Conservation (phyloP, 768 basidiomycete genomes). For the Lenzites betulinus region DNA sequence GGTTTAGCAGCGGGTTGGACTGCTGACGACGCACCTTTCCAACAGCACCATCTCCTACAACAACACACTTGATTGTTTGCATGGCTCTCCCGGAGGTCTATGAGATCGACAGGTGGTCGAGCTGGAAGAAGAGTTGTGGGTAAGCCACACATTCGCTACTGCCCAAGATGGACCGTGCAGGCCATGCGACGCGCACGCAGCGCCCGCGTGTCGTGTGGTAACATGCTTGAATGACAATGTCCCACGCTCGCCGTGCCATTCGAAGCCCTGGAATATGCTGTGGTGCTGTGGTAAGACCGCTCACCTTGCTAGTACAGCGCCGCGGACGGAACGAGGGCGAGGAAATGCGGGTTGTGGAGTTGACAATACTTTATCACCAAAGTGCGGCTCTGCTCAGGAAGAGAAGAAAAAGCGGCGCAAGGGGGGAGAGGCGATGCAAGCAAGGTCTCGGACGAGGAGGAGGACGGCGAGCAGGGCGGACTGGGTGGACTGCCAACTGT, state of each 20-base stretch:
- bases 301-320: constrained; percentile 21
- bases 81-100: constrained; percentile 45
- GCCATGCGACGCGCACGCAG: constrained; percentile 15
- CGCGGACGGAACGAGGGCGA: not conserved
- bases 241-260: not conserved
- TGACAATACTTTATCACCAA: constrained; percentile 19
- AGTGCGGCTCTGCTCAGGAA: constrained; percentile 7
- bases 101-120: constrained; percentile 9
- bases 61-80: constrained; percentile 98
- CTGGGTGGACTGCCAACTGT: constrained; percentile 28
- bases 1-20: not conserved
- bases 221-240: not conserved
- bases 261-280: not conserved
- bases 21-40: constrained; percentile 76
- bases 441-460: constrained; percentile 16
- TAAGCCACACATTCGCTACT: constrained; percentile 8
- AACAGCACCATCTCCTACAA: constrained; percentile 97
- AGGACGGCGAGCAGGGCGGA: constrained; percentile 24
- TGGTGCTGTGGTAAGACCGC: not conserved
- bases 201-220: constrained; percentile 21
- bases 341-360: not conserved
- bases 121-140: not conserved
- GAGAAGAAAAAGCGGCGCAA: not conserved
- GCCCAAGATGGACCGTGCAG: constrained; percentile 1
- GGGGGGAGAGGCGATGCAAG: not conserved